Percentiles rank a stretch among this genome's conserved stretches.
These are phyloP conservation scores for Pseudogymnoascus sp. DNA, from an alignment of 2,329 filamentous ascomycete genomes.

Conservation along the genomic window DNA sequence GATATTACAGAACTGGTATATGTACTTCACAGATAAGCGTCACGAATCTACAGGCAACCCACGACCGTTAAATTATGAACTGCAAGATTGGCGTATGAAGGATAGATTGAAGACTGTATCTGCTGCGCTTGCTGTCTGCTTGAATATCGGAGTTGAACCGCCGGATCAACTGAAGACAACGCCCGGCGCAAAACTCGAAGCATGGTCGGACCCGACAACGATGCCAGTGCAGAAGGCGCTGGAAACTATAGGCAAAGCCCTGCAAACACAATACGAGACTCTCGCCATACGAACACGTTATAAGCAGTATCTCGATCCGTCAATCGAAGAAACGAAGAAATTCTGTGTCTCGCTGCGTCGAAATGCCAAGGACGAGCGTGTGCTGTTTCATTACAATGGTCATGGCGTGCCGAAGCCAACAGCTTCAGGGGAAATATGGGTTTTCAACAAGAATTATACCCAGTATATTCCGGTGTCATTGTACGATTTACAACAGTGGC, in stretches of 20 bases:
- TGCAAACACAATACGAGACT: conserved; percentile 96
- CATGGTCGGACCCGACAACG: conserved; percentile 88
- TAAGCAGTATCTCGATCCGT: conserved; percentile 93
- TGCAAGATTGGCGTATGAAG: conserved; percentile 96
- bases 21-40: conserved; percentile 98
- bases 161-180: conserved; percentile 95
- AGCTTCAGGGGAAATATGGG: conserved; percentile 94
- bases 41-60: conserved; percentile 92
- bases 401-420: conserved; percentile 96
- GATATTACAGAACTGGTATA: conserved; percentile 80
- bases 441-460: conserved; percentile 97
- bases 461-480: conserved; percentile 97
- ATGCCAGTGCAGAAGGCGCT: conserved; percentile 76
- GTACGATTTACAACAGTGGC: conserved; percentile 91
- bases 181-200: conserved; percentile 87
- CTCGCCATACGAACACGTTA: conserved; percentile 92
- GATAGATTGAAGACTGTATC: conserved; percentile 95
- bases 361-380: conserved; percentile 91
- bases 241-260: conserved; percentile 88
- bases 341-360: conserved; percentile 84
- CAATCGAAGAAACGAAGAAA: conserved; percentile 94
- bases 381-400: conserved; percentile 97
- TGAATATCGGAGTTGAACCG: conserved; percentile 96
- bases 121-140: conserved; percentile 83
- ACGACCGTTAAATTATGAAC: conserved; percentile 55